Conservation (phyloP, 2,329 filamentous ascomycete species). For the Zelopaecilomyces penicillatus region DNA sequence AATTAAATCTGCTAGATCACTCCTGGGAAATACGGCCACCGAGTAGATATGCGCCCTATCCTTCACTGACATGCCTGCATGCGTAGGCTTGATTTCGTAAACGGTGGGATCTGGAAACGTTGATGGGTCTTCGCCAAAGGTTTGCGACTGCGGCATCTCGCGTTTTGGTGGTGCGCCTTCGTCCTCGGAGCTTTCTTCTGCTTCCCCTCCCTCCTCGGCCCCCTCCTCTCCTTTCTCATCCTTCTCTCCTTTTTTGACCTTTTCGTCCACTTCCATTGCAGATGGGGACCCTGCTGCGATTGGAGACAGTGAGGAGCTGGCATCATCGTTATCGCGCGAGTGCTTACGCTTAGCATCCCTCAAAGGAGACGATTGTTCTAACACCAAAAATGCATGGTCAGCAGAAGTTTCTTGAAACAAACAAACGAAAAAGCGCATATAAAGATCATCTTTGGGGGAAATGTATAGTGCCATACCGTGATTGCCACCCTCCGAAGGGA, state of each 20-base stretch:
- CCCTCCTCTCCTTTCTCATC: slow-evolving; percentile 39
- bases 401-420: not conserved
- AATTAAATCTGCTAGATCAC: slow-evolving; percentile 75
- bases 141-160: slow-evolving; percentile 68
- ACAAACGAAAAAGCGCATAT: too few relatives aligned
- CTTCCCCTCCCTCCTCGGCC: slow-evolving; percentile 33
- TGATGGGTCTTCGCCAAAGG: slow-evolving; percentile 85
- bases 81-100: slow-evolving; percentile 78
- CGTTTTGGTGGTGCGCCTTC: slow-evolving; percentile 53
- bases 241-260: slow-evolving; percentile 32
- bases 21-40: slow-evolving; percentile 73
- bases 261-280: slow-evolving; percentile 52
- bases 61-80: slow-evolving; percentile 70
- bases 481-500: slow-evolving; percentile 42
- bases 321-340: slow-evolving; percentile 45
- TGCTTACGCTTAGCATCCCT: slow-evolving; percentile 46
- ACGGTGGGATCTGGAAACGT: slow-evolving; percentile 87
- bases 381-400: slow-evolving; percentile 10
- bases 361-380: slow-evolving; percentile 47
- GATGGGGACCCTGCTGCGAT: slow-evolving; percentile 42
- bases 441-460: not conserved
- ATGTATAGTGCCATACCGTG: slow-evolving; percentile 18
- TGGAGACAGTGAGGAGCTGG: slow-evolving; percentile 53
- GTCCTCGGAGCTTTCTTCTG: slow-evolving; percentile 48
- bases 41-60: slow-evolving; percentile 82